These are phyloP conservation scores for Kodamaea hsintzibuensis DNA, from an alignment of 805 yeast genomes.

Conservation along the genomic window DNA sequence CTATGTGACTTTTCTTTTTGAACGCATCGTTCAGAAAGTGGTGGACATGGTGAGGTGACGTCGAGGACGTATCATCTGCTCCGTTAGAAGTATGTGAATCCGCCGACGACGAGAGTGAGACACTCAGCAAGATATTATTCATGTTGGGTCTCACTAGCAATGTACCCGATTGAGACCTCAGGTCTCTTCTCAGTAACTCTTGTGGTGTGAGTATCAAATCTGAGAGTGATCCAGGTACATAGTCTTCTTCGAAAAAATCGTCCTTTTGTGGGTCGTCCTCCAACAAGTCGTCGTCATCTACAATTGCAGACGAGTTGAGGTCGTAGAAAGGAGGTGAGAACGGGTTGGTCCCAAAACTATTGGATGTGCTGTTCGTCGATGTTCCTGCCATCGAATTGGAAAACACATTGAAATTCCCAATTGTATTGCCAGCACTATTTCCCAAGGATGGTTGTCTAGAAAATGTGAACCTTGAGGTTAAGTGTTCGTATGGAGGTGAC, in stretches of 20 bases:
- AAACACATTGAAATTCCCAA: slow-evolving; percentile 1
- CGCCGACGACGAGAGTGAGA: slow-evolving; percentile 5
- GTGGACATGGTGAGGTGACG: slow-evolving; percentile 9
- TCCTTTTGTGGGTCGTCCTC: slow-evolving; percentile 20
- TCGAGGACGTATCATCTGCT: slow-evolving; percentile 5
- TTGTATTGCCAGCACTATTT: background rate
- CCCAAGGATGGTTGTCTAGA: slow-evolving; percentile 2
- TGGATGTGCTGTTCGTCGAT: background rate
- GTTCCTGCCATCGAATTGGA: background rate
- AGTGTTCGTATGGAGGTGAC: slow-evolving; percentile 3
- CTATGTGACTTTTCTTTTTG: slow-evolving; percentile 5
- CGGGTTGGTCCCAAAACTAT: background rate
- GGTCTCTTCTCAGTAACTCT: slow-evolving; percentile 67
- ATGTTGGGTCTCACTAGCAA: slow-evolving; percentile 36
- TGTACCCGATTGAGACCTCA: slow-evolving; percentile 54
- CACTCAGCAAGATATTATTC: slow-evolving; percentile 12
- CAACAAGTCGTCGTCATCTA: slow-evolving; percentile 36
- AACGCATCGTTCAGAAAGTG: slow-evolving; percentile 12
- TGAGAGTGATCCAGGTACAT: slow-evolving; percentile 77
- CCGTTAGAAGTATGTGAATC: slow-evolving; percentile 6
- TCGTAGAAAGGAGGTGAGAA: slow-evolving; percentile 14
- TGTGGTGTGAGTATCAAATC: slow-evolving; percentile 77
- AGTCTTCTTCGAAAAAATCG: slow-evolving; percentile 62
- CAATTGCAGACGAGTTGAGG: slow-evolving; percentile 22
- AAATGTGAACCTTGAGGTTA: slow-evolving; percentile 1